These are phyloP conservation scores for Calonectria hawksworthii DNA, from an alignment of 2,329 filamentous ascomycete genomes.

Conservation along the genomic window DNA sequence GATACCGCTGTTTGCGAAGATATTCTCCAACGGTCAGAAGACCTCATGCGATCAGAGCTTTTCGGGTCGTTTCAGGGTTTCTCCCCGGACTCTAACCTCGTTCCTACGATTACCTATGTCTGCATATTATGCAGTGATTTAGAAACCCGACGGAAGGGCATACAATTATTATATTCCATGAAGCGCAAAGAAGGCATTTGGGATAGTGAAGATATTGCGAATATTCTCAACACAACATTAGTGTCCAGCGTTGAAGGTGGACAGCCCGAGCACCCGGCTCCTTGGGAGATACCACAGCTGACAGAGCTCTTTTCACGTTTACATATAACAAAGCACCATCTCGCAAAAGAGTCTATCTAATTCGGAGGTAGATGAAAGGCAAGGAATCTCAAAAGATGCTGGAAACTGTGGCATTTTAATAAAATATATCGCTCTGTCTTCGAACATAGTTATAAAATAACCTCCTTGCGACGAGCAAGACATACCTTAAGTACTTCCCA, in stretches of 20 bases:
- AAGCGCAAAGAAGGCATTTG: neutral
- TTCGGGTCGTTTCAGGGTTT: neutral
- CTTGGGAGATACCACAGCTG: neutral
- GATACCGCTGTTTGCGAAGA: neutral
- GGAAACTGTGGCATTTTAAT: neutral
- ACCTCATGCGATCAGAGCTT: neutral
- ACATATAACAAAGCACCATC: neutral
- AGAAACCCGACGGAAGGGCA: neutral
- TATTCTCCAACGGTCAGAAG: neutral
- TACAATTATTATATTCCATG: neutral
- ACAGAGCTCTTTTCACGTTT: neutral
- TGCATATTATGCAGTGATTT: neutral
- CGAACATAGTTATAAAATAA: neutral
- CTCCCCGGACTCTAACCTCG: neutral
- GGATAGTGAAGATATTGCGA: neutral
- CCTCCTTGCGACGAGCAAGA: neutral
- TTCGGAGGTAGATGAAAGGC: neutral
- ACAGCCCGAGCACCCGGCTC: neutral
- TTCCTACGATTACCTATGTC: neutral
- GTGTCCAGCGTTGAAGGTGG: neutral
- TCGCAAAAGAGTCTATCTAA: neutral
- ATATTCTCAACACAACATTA: neutral
- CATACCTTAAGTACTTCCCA: neutral
- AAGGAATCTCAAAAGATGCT: neutral
- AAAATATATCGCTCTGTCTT: neutral